A percentile compares a stretch with the other conserved stretches of the same genome.
These are phyloP conservation scores for Castanopsis chinensis DNA, from an alignment of 306 rosid species.

Conservation along the genomic window DNA sequence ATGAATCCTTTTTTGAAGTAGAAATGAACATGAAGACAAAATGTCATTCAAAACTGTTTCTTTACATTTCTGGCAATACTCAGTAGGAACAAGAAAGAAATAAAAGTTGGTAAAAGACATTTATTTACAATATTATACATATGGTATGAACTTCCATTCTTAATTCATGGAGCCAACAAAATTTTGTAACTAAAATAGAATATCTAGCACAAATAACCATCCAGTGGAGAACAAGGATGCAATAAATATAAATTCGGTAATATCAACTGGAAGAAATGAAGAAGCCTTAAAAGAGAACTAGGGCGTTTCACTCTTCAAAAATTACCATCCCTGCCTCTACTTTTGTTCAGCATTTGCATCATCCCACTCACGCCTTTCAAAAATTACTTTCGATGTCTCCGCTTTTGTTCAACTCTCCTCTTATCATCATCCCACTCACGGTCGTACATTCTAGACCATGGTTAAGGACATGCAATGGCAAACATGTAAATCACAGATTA, in stretches of 20 bases:
- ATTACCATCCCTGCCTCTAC: conserved; percentile 84
- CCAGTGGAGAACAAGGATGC: conserved; percentile 7
- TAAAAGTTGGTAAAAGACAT: neutral
- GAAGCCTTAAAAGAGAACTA: conserved; percentile 5
- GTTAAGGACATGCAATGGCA: conserved; percentile 47
- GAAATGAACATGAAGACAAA: neutral
- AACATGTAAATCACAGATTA: conserved; percentile 4
- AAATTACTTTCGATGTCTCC: conserved; percentile 82
- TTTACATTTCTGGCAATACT: neutral
- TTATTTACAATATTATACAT: conserved; percentile 55
- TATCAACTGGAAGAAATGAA: conserved; percentile 14
- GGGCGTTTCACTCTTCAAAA: neutral
- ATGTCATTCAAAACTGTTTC: neutral
- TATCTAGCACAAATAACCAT: conserved; percentile 26
- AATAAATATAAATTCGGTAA: conserved; percentile 16
- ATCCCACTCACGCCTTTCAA: conserved; percentile 66
- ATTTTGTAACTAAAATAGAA: conserved; percentile 12
- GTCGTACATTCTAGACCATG: conserved; percentile 59
- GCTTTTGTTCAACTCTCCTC: conserved; percentile 89
- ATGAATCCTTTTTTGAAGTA: neutral
- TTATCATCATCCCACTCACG: conserved; percentile 97
- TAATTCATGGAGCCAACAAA: conserved; percentile 25
- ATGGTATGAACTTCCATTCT: conserved; percentile 19
- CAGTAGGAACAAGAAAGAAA: neutral
- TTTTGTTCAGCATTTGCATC: conserved; percentile 76